Conservation (phyloP, 306 rosid species). For the Mucuna pruriens region DNA sequence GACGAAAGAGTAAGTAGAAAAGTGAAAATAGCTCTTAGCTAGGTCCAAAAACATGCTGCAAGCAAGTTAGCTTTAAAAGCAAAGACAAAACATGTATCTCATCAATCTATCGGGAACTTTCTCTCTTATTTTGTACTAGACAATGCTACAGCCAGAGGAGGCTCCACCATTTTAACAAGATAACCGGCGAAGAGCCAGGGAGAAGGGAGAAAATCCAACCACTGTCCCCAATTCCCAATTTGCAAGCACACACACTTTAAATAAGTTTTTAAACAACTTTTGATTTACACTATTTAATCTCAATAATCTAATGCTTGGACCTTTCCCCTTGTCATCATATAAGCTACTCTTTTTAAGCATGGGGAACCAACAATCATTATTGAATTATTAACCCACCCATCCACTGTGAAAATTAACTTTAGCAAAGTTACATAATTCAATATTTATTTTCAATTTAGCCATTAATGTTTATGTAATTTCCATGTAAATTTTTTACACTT, state of each 20-base stretch:
- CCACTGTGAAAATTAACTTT: neutral
- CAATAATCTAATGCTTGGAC: neutral
- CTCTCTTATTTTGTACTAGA: slow-evolving; percentile 30
- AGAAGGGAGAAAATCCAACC: neutral
- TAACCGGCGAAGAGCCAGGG: neutral
- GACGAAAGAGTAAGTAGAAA: slow-evolving; percentile 49
- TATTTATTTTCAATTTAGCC: neutral
- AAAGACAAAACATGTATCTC: slow-evolving; percentile 49
- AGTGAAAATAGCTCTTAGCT: slow-evolving; percentile 40
- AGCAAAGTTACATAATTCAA: neutral
- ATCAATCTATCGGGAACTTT: slow-evolving; percentile 42
- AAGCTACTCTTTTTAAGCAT: neutral
- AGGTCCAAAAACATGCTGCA: slow-evolving; percentile 43
- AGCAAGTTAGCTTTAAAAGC: slow-evolving; percentile 44
- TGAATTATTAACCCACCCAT: neutral
- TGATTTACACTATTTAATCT: neutral
- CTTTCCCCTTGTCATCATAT: neutral
- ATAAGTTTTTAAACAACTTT: neutral
- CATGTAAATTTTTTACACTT: too few species aligned
- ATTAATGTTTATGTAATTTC: too few species aligned
- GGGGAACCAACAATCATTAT: neutral
- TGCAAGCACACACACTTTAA: neutral
- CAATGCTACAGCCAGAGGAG: neutral
- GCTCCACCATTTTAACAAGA: slow-evolving; percentile 43
- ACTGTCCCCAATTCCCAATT: slow-evolving; percentile 8